Base-by-base conservation (phyloP, 2,329 filamentous ascomycete genomes). In the Colletotrichum noveboracense region DNA sequence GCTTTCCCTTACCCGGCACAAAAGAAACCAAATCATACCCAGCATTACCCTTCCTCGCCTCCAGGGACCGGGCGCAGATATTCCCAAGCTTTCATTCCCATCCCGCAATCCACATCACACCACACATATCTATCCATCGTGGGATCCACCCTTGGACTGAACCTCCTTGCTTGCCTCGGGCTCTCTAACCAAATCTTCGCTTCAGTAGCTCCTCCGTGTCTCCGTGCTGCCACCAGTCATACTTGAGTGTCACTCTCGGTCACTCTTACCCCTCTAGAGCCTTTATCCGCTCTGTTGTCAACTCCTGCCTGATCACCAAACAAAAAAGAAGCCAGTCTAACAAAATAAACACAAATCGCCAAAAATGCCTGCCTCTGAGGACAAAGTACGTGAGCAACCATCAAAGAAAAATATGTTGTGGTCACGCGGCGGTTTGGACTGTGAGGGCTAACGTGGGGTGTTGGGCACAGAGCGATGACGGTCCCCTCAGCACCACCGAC, bases 361-460 rank as follows among this genome's bases (percentile, higher is more conserved):
- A 76, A 64, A 64, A 74, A 77, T 77, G 76, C 74, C 76, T 66
- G 76, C 62, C 38, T 74, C 79, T 56, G 81, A 84, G 66, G 82
- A 84, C 28, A 82, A 82, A 77, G 84, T 85, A 76, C 70, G 82
- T 80, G 66, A 78, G 73, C 64, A 74, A 73, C 32, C 43, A 36
- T 14, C 13, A 66, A 74, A 38, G 80, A 55, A 79, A 83, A 24
- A 81, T 81, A 77, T 84, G 71, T 68, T 81, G 32, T 80, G 64
- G 76, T 55, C 14, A 21, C 71, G 70, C 75, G 77, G 21, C 79
- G 77, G 34, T 71, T 79, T 10, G 76, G 76, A 61, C 76, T 28
- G 58, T 69, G 55, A 70, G 66, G 62, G 71, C 71, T 73, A 65
- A 75, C 66, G 58, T 65, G 71, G 43, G 56, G 43, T 70, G 43